A percentile compares a stretch with the other conserved stretches of the same genome.
These are phyloP conservation scores for Kazachstania sp. DNA, from an alignment of 1,139 yeast species.

Conservation along the genomic window DNA sequence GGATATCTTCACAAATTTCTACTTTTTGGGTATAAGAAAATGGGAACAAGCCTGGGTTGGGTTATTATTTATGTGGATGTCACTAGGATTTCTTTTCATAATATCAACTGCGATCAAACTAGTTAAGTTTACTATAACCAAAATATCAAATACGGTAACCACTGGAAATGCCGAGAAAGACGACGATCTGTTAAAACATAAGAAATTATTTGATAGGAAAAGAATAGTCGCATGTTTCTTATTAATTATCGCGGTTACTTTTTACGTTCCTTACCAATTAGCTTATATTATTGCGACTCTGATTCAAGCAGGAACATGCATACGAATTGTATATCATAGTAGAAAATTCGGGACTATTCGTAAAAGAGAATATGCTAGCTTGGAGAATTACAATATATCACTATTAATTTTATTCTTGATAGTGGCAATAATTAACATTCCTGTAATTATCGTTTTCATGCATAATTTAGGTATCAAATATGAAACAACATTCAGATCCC, in stretches of 20 bases:
- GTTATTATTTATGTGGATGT: constrained; percentile 45
- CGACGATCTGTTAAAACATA: background rate
- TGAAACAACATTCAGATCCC: constrained; percentile 70
- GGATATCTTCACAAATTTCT: constrained; percentile 34
- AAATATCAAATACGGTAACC: background rate
- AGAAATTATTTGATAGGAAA: constrained; percentile 18
- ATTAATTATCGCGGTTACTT: constrained; percentile 40
- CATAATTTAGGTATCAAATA: constrained; percentile 62
- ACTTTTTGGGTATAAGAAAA: constrained; percentile 62
- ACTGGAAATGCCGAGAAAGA: background rate
- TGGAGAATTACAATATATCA: constrained; percentile 46
- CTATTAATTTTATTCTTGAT: constrained; percentile 53
- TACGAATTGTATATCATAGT: constrained; percentile 26
- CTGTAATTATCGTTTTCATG: constrained; percentile 59
- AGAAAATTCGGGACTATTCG: background rate
- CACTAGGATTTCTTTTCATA: constrained; percentile 40
- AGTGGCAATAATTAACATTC: constrained; percentile 60
- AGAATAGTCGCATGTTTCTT: constrained; percentile 34
- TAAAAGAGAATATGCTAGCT: constrained; percentile 15
- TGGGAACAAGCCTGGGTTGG: constrained; percentile 49
- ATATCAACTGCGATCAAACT: constrained; percentile 11
- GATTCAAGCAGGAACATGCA: constrained; percentile 43
- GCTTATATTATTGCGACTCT: constrained; percentile 54
- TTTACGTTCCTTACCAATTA: constrained; percentile 72
- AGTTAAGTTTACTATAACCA: constrained; percentile 8